phyloP scores from a whole-genome alignment of 164 flowering plant species.

The Kalanchoe fedtschenkoi region DNA sequence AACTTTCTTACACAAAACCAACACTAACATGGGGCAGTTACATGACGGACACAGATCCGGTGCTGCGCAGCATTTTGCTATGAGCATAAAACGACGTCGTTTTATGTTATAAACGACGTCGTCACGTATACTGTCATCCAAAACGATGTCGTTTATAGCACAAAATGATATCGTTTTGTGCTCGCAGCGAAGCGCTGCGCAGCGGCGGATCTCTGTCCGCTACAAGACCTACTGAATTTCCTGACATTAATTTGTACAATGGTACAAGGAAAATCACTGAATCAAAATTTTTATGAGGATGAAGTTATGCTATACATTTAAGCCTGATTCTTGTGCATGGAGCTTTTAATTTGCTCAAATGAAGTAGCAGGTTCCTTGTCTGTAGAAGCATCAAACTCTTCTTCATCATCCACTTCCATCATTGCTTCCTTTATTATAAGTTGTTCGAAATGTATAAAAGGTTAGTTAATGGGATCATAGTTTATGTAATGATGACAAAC shows the following conservation, averaged over 20 bases:
- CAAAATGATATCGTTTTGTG: too few relatives aligned
- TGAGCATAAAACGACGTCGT: too few relatives aligned
- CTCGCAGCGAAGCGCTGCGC: too few relatives aligned
- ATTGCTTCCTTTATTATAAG: conserved; percentile 36
- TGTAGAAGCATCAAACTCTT: conserved; percentile 9
- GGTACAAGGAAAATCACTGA: not conserved
- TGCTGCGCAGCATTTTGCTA: too few relatives aligned
- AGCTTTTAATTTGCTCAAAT: conserved; percentile 16
- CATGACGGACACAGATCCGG: too few relatives aligned
- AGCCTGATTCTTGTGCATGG: conserved; percentile 42
- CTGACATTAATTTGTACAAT: not conserved
- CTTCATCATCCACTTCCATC: conserved; percentile 20
- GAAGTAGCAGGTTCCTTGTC: conserved; percentile 20
- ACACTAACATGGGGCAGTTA: not conserved
- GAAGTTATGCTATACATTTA: conserved; percentile 30
- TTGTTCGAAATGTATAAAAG: conserved; percentile 16
- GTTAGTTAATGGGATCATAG: too few relatives aligned
- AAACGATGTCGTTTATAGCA: too few relatives aligned
- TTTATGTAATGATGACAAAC: too few relatives aligned
- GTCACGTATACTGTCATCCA: too few relatives aligned
- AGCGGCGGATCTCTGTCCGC: too few relatives aligned
- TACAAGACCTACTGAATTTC: not conserved
- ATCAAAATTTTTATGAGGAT: not conserved
- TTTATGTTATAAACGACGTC: too few relatives aligned
- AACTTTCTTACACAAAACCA: not conserved